Percentiles rank a stretch among this genome's conserved stretches.
These are phyloP conservation scores for button mushroom (Agaricus bisporus) DNA, from an alignment of 768 basidiomycete species.

Conservation along the genomic window DNA sequence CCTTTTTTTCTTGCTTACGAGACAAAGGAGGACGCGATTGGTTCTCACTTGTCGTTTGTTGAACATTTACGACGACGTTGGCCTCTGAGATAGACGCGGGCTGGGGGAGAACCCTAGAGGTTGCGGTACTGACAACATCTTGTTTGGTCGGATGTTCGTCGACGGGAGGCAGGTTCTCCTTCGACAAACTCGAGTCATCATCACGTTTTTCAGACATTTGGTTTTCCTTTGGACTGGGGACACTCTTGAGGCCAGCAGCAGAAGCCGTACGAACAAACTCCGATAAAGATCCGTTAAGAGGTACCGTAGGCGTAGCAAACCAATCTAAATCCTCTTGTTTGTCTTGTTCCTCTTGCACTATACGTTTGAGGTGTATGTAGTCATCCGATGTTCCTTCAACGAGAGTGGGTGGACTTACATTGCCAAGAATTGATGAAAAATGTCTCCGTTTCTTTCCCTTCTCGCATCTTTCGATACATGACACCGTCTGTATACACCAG, in stretches of 20 bases:
- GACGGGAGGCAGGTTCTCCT: not conserved
- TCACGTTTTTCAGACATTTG: not conserved
- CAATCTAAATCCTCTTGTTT: not conserved
- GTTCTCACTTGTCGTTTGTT: not conserved
- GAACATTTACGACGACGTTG: not conserved
- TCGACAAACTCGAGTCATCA: not conserved
- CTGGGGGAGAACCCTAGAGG: not conserved
- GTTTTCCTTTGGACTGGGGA: not conserved
- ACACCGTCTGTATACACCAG: slow-evolving; percentile 17
- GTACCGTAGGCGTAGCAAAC: slow-evolving; percentile 5
- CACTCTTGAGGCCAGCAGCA: not conserved
- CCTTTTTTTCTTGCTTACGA: not conserved
- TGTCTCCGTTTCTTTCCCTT: not conserved
- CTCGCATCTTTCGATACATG: slow-evolving; percentile 7
- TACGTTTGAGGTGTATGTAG: not conserved
- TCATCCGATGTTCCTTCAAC: not conserved
- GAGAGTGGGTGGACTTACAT: slow-evolving; percentile 14
- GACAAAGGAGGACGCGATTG: not conserved
- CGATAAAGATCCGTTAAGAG: not conserved
- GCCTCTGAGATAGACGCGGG: not conserved
- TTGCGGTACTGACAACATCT: not conserved
- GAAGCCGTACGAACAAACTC: not conserved
- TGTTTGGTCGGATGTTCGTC: not conserved
- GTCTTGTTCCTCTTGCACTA: slow-evolving; percentile 2
- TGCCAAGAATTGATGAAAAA: slow-evolving; percentile 23